Evolutionary conservation across 2,329 filamentous ascomycete species (phyloP).

Genomic region (Talaromyces sp.): DNA sequence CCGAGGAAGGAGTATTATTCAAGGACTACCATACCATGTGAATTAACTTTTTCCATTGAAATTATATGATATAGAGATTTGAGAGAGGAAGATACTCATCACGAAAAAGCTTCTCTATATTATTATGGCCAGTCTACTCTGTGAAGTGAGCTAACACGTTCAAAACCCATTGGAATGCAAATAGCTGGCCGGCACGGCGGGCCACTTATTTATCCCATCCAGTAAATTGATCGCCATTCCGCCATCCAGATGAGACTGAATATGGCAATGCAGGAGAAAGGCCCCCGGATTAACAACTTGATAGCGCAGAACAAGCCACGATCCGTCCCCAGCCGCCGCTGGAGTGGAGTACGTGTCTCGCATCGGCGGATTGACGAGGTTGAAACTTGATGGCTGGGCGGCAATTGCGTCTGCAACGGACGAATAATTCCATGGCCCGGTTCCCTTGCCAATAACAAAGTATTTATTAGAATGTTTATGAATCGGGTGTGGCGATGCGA

Average conservation of each 20-base stretch:
- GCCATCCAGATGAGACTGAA: conserved; percentile 49
- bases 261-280: conserved; percentile 55
- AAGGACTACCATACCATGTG: not conserved
- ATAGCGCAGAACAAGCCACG: conserved; percentile 52
- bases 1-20: not conserved
- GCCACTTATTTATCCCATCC: conserved; percentile 36
- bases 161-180: conserved; percentile 11
- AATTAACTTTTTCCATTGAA: not conserved
- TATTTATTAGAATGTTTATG: conserved; percentile 62
- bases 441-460: conserved; percentile 52
- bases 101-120: not conserved
- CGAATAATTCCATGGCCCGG: conserved; percentile 48
- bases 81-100: not conserved
- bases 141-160: not conserved
- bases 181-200: conserved; percentile 23
- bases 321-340: conserved; percentile 22
- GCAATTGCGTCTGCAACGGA: conserved; percentile 50
- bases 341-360: conserved; percentile 47
- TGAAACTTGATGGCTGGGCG: conserved; percentile 49
- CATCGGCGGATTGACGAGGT: conserved; percentile 52
- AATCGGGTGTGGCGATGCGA: conserved; percentile 56
- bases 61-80: not conserved
- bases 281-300: conserved; percentile 51
- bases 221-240: conserved; percentile 53
- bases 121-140: not conserved